phyloP scores from a whole-genome alignment of 495 filamentous ascomycete species.

The Aspergillus nanangensis region DNA sequence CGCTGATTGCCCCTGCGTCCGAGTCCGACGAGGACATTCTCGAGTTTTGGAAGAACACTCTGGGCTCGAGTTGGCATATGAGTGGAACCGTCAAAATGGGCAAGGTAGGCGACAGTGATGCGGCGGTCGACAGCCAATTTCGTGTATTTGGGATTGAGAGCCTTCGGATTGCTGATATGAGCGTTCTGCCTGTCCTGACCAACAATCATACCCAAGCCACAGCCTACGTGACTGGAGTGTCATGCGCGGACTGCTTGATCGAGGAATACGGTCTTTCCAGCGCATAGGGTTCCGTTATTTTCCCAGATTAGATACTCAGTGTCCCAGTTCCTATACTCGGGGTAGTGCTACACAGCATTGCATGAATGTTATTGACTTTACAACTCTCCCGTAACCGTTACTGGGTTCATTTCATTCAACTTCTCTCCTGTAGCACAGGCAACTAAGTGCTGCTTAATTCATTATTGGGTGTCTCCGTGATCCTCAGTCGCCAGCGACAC shows the following conservation, averaged over 20 bases:
- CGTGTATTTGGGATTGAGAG: conserved; percentile 50
- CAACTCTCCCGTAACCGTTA: too few relatives aligned
- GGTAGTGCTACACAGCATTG: too few relatives aligned
- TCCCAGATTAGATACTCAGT: too few relatives aligned
- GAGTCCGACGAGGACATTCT: conserved; percentile 54
- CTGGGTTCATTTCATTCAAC: too few relatives aligned
- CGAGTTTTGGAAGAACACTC: conserved; percentile 36
- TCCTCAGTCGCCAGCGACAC: too few relatives aligned
- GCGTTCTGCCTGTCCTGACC: conserved; percentile 55
- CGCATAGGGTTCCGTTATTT: background rate
- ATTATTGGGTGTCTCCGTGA: too few relatives aligned
- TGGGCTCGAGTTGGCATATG: conserved; percentile 47
- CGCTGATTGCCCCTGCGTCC: conserved; percentile 39
- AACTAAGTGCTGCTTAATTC: too few relatives aligned
- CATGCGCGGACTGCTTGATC: conserved; percentile 24
- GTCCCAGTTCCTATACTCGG: too few relatives aligned
- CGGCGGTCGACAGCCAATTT: conserved; percentile 53
- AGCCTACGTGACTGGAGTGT: conserved; percentile 30
- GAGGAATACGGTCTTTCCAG: conserved; percentile 15
- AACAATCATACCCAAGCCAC: conserved; percentile 38
- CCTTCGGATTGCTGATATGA: conserved; percentile 62
- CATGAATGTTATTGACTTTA: too few relatives aligned
- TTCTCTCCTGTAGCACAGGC: too few relatives aligned
- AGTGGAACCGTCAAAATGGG: conserved; percentile 64
- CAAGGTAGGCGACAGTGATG: conserved; percentile 33